Percentiles rank a stretch among this genome's conserved stretches.
Evolutionary conservation across 805 yeast species (phyloP).

Genomic region (Lachancea cidri): DNA sequence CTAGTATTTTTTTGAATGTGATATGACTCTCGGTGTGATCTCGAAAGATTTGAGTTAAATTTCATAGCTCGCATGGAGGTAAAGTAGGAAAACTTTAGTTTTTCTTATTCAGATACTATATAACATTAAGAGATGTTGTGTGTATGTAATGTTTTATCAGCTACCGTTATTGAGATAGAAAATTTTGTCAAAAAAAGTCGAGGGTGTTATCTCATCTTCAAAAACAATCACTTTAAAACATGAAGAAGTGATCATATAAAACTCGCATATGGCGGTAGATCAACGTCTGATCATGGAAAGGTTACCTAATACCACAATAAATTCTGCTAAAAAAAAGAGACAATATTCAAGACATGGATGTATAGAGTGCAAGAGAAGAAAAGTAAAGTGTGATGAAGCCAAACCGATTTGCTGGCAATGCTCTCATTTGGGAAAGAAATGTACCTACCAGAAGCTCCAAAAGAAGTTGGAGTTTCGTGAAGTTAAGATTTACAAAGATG

Average conservation of each 20-base stretch:
- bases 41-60: too few species aligned
- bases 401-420: constrained; percentile 12
- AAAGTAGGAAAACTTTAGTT: too few species aligned
- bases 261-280: too few species aligned
- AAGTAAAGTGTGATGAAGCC: constrained; percentile 15
- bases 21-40: not conserved
- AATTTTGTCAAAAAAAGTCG: not conserved
- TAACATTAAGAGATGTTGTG: too few species aligned
- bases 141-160: not conserved
- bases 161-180: too few species aligned
- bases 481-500: not conserved
- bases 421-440: constrained; percentile 9
- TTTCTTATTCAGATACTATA: too few species aligned
- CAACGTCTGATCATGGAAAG: too few species aligned
- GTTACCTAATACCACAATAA: not conserved
- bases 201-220: too few species aligned
- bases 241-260: not conserved
- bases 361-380: constrained; percentile 14
- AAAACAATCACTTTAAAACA: not conserved
- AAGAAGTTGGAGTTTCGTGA: not conserved
- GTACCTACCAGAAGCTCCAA: constrained; percentile 3
- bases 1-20: too few species aligned
- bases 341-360: constrained; percentile 12
- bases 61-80: too few species aligned
- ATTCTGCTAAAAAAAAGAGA: constrained; percentile 3